These are phyloP conservation scores for Morella rubra DNA, from an alignment of 306 rosid genomes.

Conservation along the genomic window DNA sequence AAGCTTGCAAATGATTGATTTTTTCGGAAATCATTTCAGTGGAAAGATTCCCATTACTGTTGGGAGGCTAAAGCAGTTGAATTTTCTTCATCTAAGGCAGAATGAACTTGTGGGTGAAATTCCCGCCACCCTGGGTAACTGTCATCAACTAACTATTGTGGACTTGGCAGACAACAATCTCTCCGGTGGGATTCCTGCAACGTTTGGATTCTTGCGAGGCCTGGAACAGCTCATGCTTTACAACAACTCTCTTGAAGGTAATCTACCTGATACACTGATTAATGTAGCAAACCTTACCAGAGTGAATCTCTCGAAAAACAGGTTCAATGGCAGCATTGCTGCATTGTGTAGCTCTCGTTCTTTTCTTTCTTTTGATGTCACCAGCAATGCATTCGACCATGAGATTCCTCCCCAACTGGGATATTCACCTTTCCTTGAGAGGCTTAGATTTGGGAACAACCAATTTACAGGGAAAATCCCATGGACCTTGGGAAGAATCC, in stretches of 20 bases:
- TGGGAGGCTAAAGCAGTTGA: constrained; percentile 71
- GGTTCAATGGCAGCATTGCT: constrained; percentile 74
- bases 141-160: constrained; percentile 58
- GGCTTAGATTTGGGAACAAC: constrained; percentile 75
- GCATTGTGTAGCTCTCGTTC: constrained; percentile 59
- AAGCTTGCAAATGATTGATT: constrained; percentile 80
- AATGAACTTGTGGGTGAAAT: constrained; percentile 76
- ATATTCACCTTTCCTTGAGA: constrained; percentile 64
- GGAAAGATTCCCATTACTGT: constrained; percentile 74
- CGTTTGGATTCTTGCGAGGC: constrained; percentile 54
- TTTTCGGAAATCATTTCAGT: constrained; percentile 69
- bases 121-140: constrained; percentile 83
- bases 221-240: constrained; percentile 83
- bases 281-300: constrained; percentile 66
- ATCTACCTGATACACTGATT: constrained; percentile 64
- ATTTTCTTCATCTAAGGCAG: constrained; percentile 83
- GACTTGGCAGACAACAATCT: constrained; percentile 87
- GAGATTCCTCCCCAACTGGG: constrained; percentile 77
- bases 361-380: constrained; percentile 79
- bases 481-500: constrained; percentile 56
- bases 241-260: constrained; percentile 95
- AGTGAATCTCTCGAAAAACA: constrained; percentile 76
- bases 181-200: constrained; percentile 68
- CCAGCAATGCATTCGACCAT: constrained; percentile 57
- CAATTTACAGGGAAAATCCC: constrained; percentile 79